phyloP scores from a whole-genome alignment of 495 filamentous ascomycete genomes.

The Oidiodendron maius region DNA sequence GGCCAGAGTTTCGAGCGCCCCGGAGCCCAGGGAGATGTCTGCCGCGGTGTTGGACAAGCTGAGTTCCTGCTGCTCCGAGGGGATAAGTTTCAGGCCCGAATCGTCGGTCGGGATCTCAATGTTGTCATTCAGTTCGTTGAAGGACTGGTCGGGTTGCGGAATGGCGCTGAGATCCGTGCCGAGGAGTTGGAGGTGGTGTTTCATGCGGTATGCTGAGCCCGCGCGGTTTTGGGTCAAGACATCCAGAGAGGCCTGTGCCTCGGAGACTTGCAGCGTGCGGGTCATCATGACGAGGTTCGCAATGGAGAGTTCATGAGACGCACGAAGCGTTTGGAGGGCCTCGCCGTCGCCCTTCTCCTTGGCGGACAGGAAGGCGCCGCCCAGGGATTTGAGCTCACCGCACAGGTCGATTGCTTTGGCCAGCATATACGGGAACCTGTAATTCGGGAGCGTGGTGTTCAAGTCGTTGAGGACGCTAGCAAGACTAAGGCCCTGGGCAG shows the following conservation, averaged over 20 bases:
- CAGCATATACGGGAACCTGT: constrained; percentile 27
- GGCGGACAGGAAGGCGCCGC: constrained; percentile 9
- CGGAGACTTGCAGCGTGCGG: constrained; percentile 8
- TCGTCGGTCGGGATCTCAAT: neutral
- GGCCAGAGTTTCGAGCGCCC: too few species aligned
- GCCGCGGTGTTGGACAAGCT: too few species aligned
- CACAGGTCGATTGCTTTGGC: constrained; percentile 27
- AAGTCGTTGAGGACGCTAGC: constrained; percentile 17
- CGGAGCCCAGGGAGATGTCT: too few species aligned
- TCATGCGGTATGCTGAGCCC: neutral
- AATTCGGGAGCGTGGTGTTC: constrained; percentile 27
- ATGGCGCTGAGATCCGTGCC: neutral
- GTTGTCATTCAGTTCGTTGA: neutral
- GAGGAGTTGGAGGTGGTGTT: neutral
- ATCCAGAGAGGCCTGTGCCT: constrained; percentile 14
- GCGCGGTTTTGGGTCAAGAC: constrained; percentile 13
- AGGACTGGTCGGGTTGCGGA: neutral
- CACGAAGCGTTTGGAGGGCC: constrained; percentile 12
- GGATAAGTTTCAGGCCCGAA: neutral
- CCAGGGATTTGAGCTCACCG: constrained; percentile 22
- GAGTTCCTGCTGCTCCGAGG: neutral
- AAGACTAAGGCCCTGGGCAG: constrained; percentile 14
- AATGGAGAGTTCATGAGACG: constrained; percentile 10
- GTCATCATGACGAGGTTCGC: constrained; percentile 10
- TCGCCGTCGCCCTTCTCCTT: constrained; percentile 24